Evolutionary conservation across 768 basidiomycete species (phyloP), one percentile per base, ranked within the genome.

Genomic region (Termitomyces sp.): DNA sequence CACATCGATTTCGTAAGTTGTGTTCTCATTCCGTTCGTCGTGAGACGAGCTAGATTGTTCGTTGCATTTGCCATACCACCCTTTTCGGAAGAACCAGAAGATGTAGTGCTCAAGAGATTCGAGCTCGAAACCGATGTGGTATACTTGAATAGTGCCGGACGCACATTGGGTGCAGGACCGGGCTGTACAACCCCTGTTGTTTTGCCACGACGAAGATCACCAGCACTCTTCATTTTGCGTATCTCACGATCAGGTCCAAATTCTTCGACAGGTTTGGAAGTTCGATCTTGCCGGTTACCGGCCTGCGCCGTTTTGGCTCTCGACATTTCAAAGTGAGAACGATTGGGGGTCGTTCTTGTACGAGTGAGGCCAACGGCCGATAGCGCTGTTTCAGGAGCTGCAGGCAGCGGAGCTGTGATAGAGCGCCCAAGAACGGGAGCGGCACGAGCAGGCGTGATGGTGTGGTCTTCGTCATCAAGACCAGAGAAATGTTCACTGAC

Each of bases 201-300:
- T 55, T 71, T 70, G 30, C 73, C 76, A 58, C 79, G 75, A 35
- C 86, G 83, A 40, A 92, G 73, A 68, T 91, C 90, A 37, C 89
- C 90, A 21, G 90, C 90, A 68, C 90, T 91, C 73, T 90, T 91
- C 90, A 92, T 91, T 67, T 82, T 86, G 58, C 89, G 82, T 43
- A 90, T 68, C 65, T 91, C 87, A 48, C 73, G 83, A 60, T 85
- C 82, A 35, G 72, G 70, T 50, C 74, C 72, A 5, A 73, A 64
- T 44, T 82, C 79, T 48, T 78, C 76, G 28, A 67, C 68, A 55
- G 63, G 62, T 55, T 57, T 64, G 34, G 54, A 59, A 57, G 55
- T 61, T 55, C 37, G 49, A 14, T 59, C 64, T 49, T 61, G 66
- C 37, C 58, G 61, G 37, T 54, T 63, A 53, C 66, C 64, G 39